Percentiles rank a stretch among this genome's conserved stretches.
Evolutionary conservation across 148 eudicot species (phyloP).

Genomic region (Arctostaphylos glauca): DNA sequence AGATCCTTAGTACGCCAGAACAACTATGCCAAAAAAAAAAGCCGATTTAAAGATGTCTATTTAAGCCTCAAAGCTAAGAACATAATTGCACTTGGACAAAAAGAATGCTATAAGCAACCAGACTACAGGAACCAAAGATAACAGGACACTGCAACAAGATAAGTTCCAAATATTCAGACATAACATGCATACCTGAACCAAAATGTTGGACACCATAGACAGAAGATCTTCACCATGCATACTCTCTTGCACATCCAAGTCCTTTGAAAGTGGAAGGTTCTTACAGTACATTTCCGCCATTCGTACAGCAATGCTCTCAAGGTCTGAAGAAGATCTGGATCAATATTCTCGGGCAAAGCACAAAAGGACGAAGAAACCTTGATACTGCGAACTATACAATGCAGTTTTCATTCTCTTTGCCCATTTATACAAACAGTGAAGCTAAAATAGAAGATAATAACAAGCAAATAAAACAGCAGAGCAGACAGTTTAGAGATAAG

Average conservation of each 20-base stretch:
- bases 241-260: constrained; percentile 88
- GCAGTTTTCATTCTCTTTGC: neutral
- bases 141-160: constrained; percentile 1
- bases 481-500: neutral
- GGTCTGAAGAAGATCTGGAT: constrained; percentile 45
- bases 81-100: neutral
- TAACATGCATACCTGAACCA: constrained; percentile 68
- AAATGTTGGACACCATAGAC: constrained; percentile 60
- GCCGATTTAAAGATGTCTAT: constrained; percentile 8
- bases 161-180: neutral
- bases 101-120: neutral
- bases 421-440: neutral
- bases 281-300: constrained; percentile 65
- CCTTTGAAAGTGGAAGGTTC: constrained; percentile 82
- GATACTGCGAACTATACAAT: neutral
- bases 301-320: constrained; percentile 52
- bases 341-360: constrained; percentile 18
- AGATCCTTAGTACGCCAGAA: constrained; percentile 75
- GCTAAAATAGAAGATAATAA: neutral
- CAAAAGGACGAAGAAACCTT: neutral
- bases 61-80: neutral
- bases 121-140: neutral
- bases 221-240: constrained; percentile 95
- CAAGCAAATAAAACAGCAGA: neutral
- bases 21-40: constrained; percentile 40